Evolutionary conservation across 2,329 filamentous ascomycete species (phyloP).

Genomic region (Neobulgaria alba): DNA sequence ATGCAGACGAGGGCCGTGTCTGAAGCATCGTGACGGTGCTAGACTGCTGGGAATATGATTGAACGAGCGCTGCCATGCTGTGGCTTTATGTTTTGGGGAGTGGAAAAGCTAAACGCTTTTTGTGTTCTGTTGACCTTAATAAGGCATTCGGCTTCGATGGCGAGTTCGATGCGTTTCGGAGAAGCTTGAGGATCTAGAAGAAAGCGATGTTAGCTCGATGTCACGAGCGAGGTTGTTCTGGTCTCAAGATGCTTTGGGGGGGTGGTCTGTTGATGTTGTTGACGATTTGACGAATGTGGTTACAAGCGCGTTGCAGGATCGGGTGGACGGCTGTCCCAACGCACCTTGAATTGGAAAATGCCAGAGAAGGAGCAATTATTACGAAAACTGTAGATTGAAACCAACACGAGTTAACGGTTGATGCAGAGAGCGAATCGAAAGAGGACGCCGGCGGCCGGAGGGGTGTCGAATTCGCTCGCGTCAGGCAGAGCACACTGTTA

Average conservation of each 20-base stretch:
- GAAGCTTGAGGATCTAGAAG: no score
- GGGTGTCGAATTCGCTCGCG: slow-evolving; percentile 25
- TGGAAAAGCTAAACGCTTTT: slow-evolving; percentile 18
- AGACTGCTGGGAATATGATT: slow-evolving; percentile 70
- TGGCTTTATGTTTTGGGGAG: slow-evolving; percentile 15
- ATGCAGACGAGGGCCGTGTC: slow-evolving; percentile 57
- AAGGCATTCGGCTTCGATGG: not conserved
- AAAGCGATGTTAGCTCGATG: no score
- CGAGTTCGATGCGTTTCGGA: no score
- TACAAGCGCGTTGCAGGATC: slow-evolving; percentile 11
- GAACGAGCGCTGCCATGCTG: slow-evolving; percentile 79
- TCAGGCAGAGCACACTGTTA: slow-evolving; percentile 26
- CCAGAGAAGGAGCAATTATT: slow-evolving; percentile 25
- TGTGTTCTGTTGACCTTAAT: not conserved
- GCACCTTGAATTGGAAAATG: slow-evolving; percentile 23
- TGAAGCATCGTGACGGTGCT: slow-evolving; percentile 69
- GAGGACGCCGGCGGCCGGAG: slow-evolving; percentile 51
- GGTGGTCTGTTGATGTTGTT: no score
- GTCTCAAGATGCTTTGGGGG: no score
- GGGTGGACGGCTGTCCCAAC: slow-evolving; percentile 16
- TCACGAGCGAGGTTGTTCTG: no score
- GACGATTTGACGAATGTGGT: not conserved
- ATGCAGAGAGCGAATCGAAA: slow-evolving; percentile 31
- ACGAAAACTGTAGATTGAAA: slow-evolving; percentile 22
- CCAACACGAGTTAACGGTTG: slow-evolving; percentile 32